phyloP scores from a whole-genome alignment of 1,284 basidiomycete species.

The Phellinidium pouzarii region DNA sequence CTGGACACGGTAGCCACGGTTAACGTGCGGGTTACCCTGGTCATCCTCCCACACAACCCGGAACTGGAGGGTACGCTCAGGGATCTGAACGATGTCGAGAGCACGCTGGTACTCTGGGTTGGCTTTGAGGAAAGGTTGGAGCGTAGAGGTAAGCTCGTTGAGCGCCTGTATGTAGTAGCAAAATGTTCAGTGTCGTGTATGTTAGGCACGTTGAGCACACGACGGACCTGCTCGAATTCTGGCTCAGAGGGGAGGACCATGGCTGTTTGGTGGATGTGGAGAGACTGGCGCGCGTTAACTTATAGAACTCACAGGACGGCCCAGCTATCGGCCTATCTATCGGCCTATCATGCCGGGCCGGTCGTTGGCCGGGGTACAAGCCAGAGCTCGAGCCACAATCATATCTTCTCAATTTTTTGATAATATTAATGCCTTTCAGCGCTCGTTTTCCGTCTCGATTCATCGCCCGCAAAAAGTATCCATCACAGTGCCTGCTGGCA shows the following conservation, averaged over 20 bases:
- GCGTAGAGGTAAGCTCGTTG: conserved; percentile 58
- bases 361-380: too few relatives aligned
- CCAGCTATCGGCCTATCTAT: too few relatives aligned
- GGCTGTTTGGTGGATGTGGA: background rate
- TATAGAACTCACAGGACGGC: too few relatives aligned
- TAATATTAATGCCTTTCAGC: too few relatives aligned
- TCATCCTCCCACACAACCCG: conserved; percentile 80
- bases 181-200: background rate
- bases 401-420: too few relatives aligned
- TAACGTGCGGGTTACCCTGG: conserved; percentile 60
- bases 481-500: too few relatives aligned
- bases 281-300: too few relatives aligned
- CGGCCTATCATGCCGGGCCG: too few relatives aligned
- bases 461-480: too few relatives aligned
- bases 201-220: background rate
- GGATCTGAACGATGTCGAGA: conserved; percentile 65
- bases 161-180: conserved; percentile 39
- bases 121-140: conserved; percentile 61
- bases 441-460: too few relatives aligned
- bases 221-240: conserved; percentile 47
- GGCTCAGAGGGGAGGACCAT: conserved; percentile 35
- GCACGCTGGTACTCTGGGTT: conserved; percentile 71
- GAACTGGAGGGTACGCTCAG: conserved; percentile 75
- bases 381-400: too few relatives aligned
- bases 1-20: conserved; percentile 74